These are phyloP conservation scores for Geranium rotundifolium DNA, from an alignment of 345 rosid species.

Conservation along the genomic window DNA sequence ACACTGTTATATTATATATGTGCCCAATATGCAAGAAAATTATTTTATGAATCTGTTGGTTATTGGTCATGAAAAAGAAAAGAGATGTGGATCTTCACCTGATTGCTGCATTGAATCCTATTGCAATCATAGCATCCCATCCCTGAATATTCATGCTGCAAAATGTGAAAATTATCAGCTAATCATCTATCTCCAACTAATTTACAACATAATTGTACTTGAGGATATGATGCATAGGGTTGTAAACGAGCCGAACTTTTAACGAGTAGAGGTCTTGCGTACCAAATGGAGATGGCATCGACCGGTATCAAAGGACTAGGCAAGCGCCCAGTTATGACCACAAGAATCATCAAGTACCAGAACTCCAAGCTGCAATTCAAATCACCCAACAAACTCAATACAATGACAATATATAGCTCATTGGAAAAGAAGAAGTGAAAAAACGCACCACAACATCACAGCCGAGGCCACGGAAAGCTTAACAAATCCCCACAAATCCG, in stretches of 20 bases:
- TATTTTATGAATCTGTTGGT: too few species aligned
- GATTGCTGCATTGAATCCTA: conserved; percentile 86
- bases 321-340: conserved; percentile 70
- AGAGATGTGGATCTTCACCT: conserved; percentile 35
- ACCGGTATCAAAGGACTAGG: conserved; percentile 67
- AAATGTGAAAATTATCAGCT: too few species aligned
- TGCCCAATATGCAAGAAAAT: too few species aligned
- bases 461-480: conserved; percentile 89
- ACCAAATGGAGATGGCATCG: conserved; percentile 91
- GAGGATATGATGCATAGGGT: too few species aligned
- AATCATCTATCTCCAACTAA: too few species aligned
- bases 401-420: background rate
- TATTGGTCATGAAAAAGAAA: too few species aligned
- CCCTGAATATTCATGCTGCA: conserved; percentile 84
- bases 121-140: conserved; percentile 84
- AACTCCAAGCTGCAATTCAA: conserved; percentile 66
- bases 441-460: conserved; percentile 68
- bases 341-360: conserved; percentile 77
- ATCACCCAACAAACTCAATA: background rate
- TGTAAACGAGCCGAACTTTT: too few species aligned
- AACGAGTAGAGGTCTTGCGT: too few species aligned
- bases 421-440: background rate
- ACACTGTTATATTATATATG: conserved; percentile 33
- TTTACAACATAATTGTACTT: too few species aligned
- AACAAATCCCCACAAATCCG: conserved; percentile 61